These are phyloP conservation scores for Anthostomella pinea DNA, from an alignment of 2,329 filamentous ascomycete genomes.

Conservation along the genomic window DNA sequence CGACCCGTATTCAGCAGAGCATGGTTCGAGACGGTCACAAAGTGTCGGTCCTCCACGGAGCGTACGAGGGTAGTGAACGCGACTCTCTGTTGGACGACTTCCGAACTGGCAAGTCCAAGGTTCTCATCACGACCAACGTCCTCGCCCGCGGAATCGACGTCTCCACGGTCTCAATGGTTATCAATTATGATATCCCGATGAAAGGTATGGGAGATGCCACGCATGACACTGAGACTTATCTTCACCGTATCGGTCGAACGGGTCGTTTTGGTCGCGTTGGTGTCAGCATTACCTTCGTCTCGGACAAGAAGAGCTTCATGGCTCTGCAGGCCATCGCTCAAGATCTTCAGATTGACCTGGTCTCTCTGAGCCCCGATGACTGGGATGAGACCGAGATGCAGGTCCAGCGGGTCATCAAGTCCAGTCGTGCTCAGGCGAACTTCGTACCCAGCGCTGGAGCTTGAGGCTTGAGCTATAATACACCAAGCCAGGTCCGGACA, in stretches of 20 bases:
- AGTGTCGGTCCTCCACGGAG: conserved; percentile 85
- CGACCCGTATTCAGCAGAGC: conserved; percentile 76
- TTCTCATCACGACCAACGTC: conserved; percentile 96
- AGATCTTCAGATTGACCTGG: conserved; percentile 77
- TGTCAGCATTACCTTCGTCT: conserved; percentile 92
- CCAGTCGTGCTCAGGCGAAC: conserved; percentile 56
- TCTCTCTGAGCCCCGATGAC: conserved; percentile 77
- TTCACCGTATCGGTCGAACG: conserved; percentile 95
- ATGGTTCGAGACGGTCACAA: conserved; percentile 90
- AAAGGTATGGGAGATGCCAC: conserved; percentile 73
- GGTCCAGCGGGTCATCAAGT: conserved; percentile 79
- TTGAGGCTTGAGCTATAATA: conserved; percentile 7
- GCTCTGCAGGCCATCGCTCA: conserved; percentile 77
- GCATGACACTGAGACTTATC: conserved; percentile 91
- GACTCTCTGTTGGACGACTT: conserved; percentile 85
- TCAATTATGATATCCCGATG: conserved; percentile 91
- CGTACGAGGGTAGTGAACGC: conserved; percentile 77
- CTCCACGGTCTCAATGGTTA: conserved; percentile 91
- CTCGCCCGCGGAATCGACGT: conserved; percentile 92
- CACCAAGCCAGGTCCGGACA: not conserved
- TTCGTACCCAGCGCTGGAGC: conserved; percentile 40
- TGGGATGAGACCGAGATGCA: conserved; percentile 87
- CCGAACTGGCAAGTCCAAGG: conserved; percentile 82
- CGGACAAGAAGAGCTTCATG: conserved; percentile 76
- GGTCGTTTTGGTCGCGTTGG: conserved; percentile 95